phyloP scores from a whole-genome alignment of 192 early-diverging fungal genomes.

The Dimargaris xerosporica region DNA sequence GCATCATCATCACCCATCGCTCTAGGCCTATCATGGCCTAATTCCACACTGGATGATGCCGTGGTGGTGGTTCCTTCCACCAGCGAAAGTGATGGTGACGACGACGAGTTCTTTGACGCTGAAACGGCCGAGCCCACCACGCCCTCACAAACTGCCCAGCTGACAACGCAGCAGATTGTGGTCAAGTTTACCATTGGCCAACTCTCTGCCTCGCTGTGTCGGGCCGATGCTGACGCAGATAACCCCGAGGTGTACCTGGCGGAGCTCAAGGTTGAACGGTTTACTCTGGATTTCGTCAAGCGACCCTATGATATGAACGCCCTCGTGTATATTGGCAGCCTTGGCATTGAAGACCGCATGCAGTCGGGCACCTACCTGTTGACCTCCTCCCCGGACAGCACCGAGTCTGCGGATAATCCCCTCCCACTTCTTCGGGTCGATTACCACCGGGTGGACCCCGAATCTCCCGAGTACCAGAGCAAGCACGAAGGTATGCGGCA shows the following conservation, averaged over 20 bases:
- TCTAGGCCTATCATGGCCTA: too few species aligned
- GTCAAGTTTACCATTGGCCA: slow-evolving; percentile 54
- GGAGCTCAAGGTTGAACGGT: slow-evolving; percentile 49
- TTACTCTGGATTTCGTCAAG: slow-evolving; percentile 50
- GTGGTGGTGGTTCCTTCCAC: too few species aligned
- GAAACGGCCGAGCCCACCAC: not conserved
- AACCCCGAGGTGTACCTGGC: slow-evolving; percentile 37
- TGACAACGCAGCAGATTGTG: slow-evolving; percentile 16
- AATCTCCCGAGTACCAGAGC: slow-evolving; percentile 52
- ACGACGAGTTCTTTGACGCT: slow-evolving; percentile 9
- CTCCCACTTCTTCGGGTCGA: slow-evolving; percentile 43
- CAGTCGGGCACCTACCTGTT: slow-evolving; percentile 25
- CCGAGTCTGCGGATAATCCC: not conserved
- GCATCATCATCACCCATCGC: too few species aligned
- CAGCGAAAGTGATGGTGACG: slow-evolving; percentile 5
- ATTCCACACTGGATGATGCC: too few species aligned
- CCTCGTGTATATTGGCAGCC: slow-evolving; percentile 9
- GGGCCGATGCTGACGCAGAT: slow-evolving; percentile 29
- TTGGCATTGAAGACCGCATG: slow-evolving; percentile 54
- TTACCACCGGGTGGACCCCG: slow-evolving; percentile 54
- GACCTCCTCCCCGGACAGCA: not conserved
- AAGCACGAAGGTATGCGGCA: slow-evolving; percentile 69
- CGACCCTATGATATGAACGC: slow-evolving; percentile 48
- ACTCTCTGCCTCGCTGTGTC: slow-evolving; percentile 44
- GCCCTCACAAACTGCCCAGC: too few species aligned